A percentile compares a stretch with the other conserved stretches of the same genome.
Evolutionary conservation across 2,329 filamentous ascomycete species (phyloP).

Genomic region (Fusarium sp.): DNA sequence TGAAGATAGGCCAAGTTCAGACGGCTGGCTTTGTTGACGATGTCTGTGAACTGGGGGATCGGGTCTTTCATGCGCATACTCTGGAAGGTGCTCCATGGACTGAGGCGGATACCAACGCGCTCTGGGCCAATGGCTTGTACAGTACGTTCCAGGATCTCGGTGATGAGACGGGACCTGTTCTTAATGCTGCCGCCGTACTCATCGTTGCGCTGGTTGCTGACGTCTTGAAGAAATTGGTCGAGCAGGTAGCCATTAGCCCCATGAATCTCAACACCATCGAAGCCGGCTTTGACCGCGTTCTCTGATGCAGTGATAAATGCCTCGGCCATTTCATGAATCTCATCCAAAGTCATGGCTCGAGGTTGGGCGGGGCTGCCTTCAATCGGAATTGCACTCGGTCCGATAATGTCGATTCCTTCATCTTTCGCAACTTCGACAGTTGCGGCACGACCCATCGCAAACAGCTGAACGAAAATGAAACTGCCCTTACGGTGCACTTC

Average conservation of each 20-base stretch:
- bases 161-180: conserved; percentile 61
- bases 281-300: conserved; percentile 69
- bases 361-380: conserved; percentile 62
- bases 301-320: conserved; percentile 64
- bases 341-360: conserved; percentile 68
- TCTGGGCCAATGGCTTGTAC: conserved; percentile 58
- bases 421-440: conserved; percentile 39
- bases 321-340: conserved; percentile 69
- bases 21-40: conserved; percentile 60
- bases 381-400: conserved; percentile 46
- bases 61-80: conserved; percentile 71
- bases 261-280: conserved; percentile 74
- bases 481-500: conserved; percentile 70
- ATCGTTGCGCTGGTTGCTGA: conserved; percentile 61
- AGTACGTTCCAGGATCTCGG: conserved; percentile 57
- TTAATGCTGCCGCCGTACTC: conserved; percentile 61
- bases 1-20: conserved; percentile 69
- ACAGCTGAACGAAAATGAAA: conserved; percentile 70
- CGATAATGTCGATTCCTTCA: conserved; percentile 43
- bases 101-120: conserved; percentile 64
- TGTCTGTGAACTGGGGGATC: conserved; percentile 68
- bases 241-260: conserved; percentile 69
- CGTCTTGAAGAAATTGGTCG: conserved; percentile 66
- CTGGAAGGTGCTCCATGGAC: conserved; percentile 69
- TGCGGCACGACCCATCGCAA: conserved; percentile 66